A percentile compares a stretch with the other conserved stretches of the same genome.
phyloP scores from a whole-genome alignment of 177 flowering plant genomes.

The Vitis hybrid region DNA sequence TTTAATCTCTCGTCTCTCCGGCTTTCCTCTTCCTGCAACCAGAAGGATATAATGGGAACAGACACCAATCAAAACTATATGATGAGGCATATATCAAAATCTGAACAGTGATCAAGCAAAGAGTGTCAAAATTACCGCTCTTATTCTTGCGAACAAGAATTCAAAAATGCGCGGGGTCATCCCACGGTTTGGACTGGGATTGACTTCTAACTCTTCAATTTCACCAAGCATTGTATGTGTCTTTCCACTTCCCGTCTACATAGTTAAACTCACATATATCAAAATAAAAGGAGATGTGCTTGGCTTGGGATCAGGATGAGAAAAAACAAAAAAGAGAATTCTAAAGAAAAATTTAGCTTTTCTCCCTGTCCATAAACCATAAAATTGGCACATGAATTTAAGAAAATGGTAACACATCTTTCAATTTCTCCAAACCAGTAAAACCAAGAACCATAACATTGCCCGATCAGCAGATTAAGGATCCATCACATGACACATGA shows the following conservation, averaged over 20 bases:
- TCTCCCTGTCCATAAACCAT: no score
- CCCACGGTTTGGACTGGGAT: conserved; percentile 82
- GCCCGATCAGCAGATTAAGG: no score
- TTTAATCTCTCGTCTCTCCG: conserved; percentile 74
- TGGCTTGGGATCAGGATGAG: neutral
- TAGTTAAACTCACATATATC: conserved; percentile 5
- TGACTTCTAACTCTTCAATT: conserved; percentile 68
- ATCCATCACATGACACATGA: no score
- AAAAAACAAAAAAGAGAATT: neutral
- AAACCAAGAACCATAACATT: no score
- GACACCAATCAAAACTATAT: neutral
- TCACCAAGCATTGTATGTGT: conserved; percentile 97
- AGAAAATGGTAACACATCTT: no score
- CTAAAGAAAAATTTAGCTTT: neutral
- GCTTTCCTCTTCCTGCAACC: conserved; percentile 87
- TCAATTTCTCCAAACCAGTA: no score
- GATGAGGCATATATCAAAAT: neutral
- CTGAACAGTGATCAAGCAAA: neutral
- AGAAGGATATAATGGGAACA: conserved; percentile 15
- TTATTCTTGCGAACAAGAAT: conserved; percentile 89
- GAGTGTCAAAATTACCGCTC: conserved; percentile 57
- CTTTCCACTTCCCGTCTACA: conserved; percentile 99
- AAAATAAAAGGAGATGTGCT: neutral
- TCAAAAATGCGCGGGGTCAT: conserved; percentile 97
- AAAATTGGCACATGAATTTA: no score